Conservation (phyloP, 176 grass and related monocot species). For the Otatea glauca region DNA sequence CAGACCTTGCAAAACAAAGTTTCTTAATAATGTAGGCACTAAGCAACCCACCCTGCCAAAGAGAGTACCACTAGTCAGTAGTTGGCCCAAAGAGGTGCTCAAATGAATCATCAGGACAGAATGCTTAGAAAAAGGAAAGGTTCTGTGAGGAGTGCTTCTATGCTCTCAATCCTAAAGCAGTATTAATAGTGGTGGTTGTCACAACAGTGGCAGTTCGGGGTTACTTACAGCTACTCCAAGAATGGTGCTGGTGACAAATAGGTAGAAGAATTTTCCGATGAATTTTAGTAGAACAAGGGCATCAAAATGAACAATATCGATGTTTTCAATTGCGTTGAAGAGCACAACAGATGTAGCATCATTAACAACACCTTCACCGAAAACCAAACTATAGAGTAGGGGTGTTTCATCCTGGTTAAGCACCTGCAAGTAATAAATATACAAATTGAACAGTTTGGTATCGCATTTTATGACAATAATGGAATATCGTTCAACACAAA, state of each 20-base stretch:
- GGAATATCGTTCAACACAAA: slow-evolving; percentile 33
- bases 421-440: slow-evolving; percentile 64
- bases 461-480: slow-evolving; percentile 24
- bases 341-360: slow-evolving; percentile 96
- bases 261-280: slow-evolving; percentile 76
- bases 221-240: slow-evolving; percentile 88
- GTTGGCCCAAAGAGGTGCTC: not conserved
- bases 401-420: slow-evolving; percentile 97
- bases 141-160: not conserved
- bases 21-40: slow-evolving; percentile 93
- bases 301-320: slow-evolving; percentile 81
- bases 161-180: slow-evolving; percentile 5
- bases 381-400: slow-evolving; percentile 90
- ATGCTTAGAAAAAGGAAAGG: slow-evolving; percentile 8
- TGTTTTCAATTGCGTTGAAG: slow-evolving; percentile 91
- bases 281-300: slow-evolving; percentile 68
- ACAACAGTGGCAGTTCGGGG: not conserved
- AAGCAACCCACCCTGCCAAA: slow-evolving; percentile 81
- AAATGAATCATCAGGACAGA: slow-evolving; percentile 36
- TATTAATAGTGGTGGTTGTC: not conserved
- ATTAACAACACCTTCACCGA: slow-evolving; percentile 99
- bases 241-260: slow-evolving; percentile 77
- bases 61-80: slow-evolving; percentile 39
- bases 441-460: slow-evolving; percentile 22
- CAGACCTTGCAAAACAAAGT: slow-evolving; percentile 87